phyloP scores from a whole-genome alignment of 2,329 filamentous ascomycete genomes.

The Colletotrichum somersetense region DNA sequence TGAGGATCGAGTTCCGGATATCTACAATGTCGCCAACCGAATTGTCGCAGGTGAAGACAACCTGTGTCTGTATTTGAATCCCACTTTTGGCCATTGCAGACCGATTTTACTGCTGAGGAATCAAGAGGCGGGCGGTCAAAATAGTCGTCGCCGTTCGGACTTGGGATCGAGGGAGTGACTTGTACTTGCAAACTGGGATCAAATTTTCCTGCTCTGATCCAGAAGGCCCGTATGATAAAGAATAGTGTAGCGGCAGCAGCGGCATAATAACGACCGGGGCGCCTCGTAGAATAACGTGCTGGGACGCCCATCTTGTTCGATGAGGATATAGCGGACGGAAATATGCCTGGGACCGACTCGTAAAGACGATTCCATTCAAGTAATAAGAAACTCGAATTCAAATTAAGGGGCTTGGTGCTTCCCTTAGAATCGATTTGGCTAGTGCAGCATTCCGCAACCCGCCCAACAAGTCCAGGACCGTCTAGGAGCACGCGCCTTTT shows the following conservation, averaged over 20 bases:
- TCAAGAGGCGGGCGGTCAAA: conserved; percentile 38
- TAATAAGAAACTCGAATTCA: not conserved
- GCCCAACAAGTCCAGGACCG: not conserved
- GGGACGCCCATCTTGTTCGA: not conserved
- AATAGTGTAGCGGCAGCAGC: not conserved
- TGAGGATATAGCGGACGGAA: not conserved
- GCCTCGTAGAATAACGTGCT: not conserved
- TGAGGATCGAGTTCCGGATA: conserved; percentile 56
- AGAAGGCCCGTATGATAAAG: not conserved
- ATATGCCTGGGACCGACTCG: not conserved
- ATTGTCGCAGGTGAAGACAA: conserved; percentile 56
- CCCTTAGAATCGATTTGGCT: not conserved
- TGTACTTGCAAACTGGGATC: not conserved
- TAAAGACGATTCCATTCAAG: not conserved
- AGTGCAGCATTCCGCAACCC: not conserved
- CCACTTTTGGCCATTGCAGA: conserved; percentile 46
- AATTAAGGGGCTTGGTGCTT: not conserved
- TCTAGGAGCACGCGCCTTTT: not conserved
- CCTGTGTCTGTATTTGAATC: conserved; percentile 31
- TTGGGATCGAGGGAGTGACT: not conserved
- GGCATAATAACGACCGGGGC: not conserved
- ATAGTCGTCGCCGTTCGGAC: not conserved
- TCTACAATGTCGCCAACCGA: conserved; percentile 55
- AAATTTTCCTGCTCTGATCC: no score
- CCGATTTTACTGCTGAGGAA: conserved; percentile 43